phyloP scores from a whole-genome alignment of 352 stramenopile species.

The Phytopythium oedochilum region DNA sequence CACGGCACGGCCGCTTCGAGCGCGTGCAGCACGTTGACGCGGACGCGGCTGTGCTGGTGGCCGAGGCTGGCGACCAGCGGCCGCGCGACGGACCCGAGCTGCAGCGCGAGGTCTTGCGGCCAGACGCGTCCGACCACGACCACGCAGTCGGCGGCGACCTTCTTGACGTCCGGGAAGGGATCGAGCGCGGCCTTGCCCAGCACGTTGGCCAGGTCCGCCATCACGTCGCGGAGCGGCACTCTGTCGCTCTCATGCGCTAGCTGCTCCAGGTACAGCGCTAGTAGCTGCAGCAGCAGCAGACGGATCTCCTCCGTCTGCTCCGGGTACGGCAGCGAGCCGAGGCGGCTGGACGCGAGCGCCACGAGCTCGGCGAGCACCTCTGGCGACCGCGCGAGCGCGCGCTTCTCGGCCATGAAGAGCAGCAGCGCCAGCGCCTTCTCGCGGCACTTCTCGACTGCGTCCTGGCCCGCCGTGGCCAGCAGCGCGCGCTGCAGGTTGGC shows the following conservation, averaged over 20 bases:
- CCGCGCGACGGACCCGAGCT: conserved; percentile 62
- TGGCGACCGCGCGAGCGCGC: conserved; percentile 36
- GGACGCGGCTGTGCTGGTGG: conserved; percentile 81
- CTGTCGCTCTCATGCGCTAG: conserved; percentile 13
- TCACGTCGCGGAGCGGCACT: conserved; percentile 42
- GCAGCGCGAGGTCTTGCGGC: conserved; percentile 53
- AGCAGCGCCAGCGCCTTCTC: conserved; percentile 62
- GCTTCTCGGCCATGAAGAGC: conserved; percentile 47
- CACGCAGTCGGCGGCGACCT: conserved; percentile 56
- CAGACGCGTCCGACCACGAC: conserved; percentile 50
- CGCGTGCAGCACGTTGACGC: conserved; percentile 67
- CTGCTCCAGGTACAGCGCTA: conserved; percentile 53
- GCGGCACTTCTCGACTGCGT: conserved; percentile 74
- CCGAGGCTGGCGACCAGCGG: conserved; percentile 65
- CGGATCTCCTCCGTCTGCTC: conserved; percentile 84
- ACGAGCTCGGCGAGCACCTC: conserved; percentile 44
- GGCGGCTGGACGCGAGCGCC: conserved; percentile 33
- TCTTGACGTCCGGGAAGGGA: conserved; percentile 80
- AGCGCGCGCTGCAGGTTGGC: conserved; percentile 43
- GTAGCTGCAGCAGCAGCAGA: conserved; percentile 57
- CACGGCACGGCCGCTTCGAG: conserved; percentile 69
- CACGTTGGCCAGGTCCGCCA: conserved; percentile 60
- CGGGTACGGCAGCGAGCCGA: conserved; percentile 72
- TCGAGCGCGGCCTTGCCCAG: conserved; percentile 71
- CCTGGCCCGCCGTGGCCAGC: conserved; percentile 36